Evolutionary conservation across 768 basidiomycete species (phyloP), one percentile per base, ranked within the genome.

Genomic region (Amanita thiersii): DNA sequence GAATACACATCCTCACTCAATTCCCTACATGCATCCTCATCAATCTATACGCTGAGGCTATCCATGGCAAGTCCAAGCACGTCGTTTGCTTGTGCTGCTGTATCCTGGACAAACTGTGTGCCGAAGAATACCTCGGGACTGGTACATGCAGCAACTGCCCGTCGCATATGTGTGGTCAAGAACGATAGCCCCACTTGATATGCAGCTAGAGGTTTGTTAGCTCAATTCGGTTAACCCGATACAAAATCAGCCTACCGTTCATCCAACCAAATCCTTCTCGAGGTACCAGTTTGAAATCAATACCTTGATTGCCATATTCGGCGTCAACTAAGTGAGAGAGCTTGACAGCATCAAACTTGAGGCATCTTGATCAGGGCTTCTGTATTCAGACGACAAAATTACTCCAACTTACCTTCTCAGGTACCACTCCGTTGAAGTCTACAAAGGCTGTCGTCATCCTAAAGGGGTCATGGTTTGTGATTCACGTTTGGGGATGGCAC

Each of bases 201-300:
- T 21, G 92, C 88, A 50, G 93, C 88, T 91, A 28, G 42, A 45
- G 42, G 39, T 7, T 37, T 40, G 19, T 26, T 39, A 25, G 26
- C 18, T 36, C 32, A 44, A 41, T 29, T 42, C 29, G 45, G 20
- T 40, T 26, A n/a, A 10, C 23, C 7, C 19, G 26, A 26, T 30
- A 29, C 26, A 32, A n/a, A n/a, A 14, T 32, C 11, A 34, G 65
- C 81, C 46, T 53, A 90, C 89, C 73, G 48, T 94, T 94, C 86
- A 92, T 96, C 94, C 92, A 97, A 6, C 94, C 94, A 56, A 98
- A 99, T 41, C 94, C 94, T 63, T 98, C 94, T 10, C 92, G 77
- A 37, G 93, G 93, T 32, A 97, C 86, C 75, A 93, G 81, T 66
- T 93, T 90, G 69, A 99, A 99, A 67, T 99, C 94, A 51, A 94